phyloP scores from a whole-genome alignment of 2,329 filamentous ascomycete species.

The Coniochaeta sp. region DNA sequence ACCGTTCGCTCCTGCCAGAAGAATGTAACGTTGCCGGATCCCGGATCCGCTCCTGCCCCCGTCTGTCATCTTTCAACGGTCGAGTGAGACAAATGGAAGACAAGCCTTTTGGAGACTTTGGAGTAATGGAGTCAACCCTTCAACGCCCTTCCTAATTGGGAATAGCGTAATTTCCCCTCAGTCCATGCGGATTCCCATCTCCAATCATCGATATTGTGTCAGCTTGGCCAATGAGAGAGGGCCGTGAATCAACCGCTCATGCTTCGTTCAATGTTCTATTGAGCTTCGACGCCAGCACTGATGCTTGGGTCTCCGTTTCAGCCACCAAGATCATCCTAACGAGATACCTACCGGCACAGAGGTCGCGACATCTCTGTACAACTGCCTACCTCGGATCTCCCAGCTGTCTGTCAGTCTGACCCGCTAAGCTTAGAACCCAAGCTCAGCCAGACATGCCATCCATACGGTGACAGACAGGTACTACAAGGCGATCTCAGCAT shows the following conservation, averaged over 20 bases:
- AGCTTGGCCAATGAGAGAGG: background rate
- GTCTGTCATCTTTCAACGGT: background rate
- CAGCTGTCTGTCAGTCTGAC: background rate
- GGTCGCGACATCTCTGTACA: background rate
- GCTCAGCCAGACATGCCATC: background rate
- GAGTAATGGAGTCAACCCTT: background rate
- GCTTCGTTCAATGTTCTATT: background rate
- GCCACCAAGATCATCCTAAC: background rate
- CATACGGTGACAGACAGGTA: conserved; percentile 7
- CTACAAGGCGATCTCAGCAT: background rate
- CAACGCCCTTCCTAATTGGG: background rate
- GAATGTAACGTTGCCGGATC: conserved; percentile 15
- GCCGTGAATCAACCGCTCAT: background rate
- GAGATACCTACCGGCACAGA: too few relatives aligned
- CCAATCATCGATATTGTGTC: background rate
- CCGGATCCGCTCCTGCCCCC: conserved; percentile 1
- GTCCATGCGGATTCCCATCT: background rate
- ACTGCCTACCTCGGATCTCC: background rate
- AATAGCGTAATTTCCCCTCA: background rate
- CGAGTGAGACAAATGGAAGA: background rate
- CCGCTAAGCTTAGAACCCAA: background rate
- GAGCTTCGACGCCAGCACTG: background rate
- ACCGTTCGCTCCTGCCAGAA: background rate
- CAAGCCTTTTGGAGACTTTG: background rate
- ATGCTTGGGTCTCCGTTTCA: background rate